phyloP scores from a whole-genome alignment of 2,329 filamentous ascomycete species.

The Pseudogymnoascus sp. region DNA sequence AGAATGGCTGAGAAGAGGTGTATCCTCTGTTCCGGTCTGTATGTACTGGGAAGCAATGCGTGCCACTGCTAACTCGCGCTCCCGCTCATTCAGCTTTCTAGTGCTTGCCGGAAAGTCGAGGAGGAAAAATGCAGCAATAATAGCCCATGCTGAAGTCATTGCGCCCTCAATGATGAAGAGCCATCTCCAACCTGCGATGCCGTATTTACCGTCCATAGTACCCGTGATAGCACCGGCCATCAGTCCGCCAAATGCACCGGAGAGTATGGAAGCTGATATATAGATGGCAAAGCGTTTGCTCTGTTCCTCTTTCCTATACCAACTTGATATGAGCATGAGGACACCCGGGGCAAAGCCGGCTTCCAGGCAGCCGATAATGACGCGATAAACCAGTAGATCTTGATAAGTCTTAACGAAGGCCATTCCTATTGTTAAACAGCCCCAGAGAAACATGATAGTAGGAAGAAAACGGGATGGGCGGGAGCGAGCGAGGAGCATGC shows the following conservation, averaged over 20 bases:
- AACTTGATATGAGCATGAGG: background rate
- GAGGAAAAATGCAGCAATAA: background rate
- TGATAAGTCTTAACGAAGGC: background rate
- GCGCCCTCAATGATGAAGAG: background rate
- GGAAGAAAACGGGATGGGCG: background rate
- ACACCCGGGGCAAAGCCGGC: background rate
- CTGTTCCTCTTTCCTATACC: background rate
- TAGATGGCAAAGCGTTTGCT: background rate
- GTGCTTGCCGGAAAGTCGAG: background rate
- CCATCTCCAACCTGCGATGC: background rate
- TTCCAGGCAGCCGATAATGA: background rate
- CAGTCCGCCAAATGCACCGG: background rate
- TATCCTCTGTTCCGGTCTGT: background rate
- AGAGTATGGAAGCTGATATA: background rate
- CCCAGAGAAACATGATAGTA: background rate
- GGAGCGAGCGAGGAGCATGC: background rate
- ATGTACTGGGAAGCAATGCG: background rate
- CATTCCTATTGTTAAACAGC: background rate
- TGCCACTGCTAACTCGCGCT: background rate
- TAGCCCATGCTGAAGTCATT: background rate
- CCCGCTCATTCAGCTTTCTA: background rate
- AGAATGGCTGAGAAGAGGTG: background rate
- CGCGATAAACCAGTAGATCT: background rate
- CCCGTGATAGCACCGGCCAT: background rate
- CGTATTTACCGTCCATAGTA: background rate